Base-by-base conservation (phyloP, 2,329 filamentous ascomycete genomes). In the Coniella vitis region DNA sequence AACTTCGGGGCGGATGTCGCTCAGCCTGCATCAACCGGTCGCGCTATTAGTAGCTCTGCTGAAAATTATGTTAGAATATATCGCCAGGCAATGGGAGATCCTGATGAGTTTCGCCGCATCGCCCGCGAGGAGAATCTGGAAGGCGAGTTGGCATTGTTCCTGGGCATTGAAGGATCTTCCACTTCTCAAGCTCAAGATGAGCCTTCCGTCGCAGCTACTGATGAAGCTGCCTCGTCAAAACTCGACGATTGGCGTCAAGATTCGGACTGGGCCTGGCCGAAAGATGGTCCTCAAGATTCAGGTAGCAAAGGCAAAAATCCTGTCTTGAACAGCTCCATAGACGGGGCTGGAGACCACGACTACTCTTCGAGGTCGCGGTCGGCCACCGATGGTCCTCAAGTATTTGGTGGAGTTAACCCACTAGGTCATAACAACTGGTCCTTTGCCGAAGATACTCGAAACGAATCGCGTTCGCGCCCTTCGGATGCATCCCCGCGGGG, bases 371-470 rank as follows among this genome's bases (percentile, higher is more conserved):
- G 79, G 34, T 76, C 74, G 16, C 69, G 80, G 38, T 71, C 80
- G 22, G 68, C 72, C 43, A 83, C 80, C 0, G 80, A 83, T 56
- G 79, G 79, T 0, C 76, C 76, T 4, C 68, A 67, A 38, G 59
- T 62, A 5, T 66, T 65, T 4, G 64, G 69, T 8, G 62, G 63
- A 2, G 65, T 73, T 46, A 75, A 79, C 44, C 74, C 75, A 0
- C 60, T 83, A 14, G 79, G 72, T 1, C 78, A 78, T 58, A 81
- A 81, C 54, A 83, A 67, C 55, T 84, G 80, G 81, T 73, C 72
- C 0, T 83, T 83, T 55, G 66, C 69, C 4, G 65, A 64, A 20
- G 37, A 16, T 25, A 44, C 39, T 3, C 37, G 17, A 21, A 38
- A 49, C 38, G 35, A 25, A 31, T 31, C 31, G 13, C 38, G 37